These are phyloP conservation scores for Jamesozyma hellenica DNA, from an alignment of 805 yeast genomes.

Conservation along the genomic window DNA sequence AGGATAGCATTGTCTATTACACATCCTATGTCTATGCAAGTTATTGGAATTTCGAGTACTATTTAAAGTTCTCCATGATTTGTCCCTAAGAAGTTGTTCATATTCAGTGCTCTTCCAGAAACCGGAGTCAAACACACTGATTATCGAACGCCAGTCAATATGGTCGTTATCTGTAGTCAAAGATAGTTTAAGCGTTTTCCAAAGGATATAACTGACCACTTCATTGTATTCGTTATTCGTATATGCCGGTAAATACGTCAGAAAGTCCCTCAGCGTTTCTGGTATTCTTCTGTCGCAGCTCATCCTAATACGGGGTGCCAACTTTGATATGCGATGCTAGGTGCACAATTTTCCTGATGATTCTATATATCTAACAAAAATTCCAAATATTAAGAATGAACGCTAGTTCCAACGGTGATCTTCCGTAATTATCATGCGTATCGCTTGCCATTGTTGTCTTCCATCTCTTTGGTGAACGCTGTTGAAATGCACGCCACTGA, in stretches of 20 bases:
- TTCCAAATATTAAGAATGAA: too few species aligned
- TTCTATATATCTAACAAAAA: too few species aligned
- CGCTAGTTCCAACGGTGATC: too few species aligned
- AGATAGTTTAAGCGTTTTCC: constrained; percentile 19
- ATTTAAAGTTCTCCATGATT: constrained; percentile 12
- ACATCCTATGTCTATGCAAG: constrained; percentile 19
- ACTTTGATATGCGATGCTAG: too few species aligned
- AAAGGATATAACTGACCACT: constrained; percentile 18
- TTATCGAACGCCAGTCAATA: constrained; percentile 19
- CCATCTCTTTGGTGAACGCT: too few species aligned
- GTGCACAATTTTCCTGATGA: too few species aligned
- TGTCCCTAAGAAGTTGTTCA: constrained; percentile 7
- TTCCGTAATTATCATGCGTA: too few species aligned
- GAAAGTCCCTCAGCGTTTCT: constrained; percentile 16
- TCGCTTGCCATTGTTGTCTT: too few species aligned
- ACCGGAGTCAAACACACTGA: constrained; percentile 11
- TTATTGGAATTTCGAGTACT: constrained; percentile 3
- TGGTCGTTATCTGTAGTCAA: constrained; percentile 7
- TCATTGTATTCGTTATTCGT: constrained; percentile 20
- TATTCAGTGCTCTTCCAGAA: constrained; percentile 17
- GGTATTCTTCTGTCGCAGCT: constrained; percentile 4
- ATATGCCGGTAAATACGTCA: constrained; percentile 20
- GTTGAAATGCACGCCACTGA: too few species aligned
- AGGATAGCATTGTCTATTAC: constrained; percentile 21
- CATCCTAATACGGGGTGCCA: background rate